Conservation (phyloP, 2,329 filamentous ascomycete genomes). For the Cladophialophora psammophila region DNA sequence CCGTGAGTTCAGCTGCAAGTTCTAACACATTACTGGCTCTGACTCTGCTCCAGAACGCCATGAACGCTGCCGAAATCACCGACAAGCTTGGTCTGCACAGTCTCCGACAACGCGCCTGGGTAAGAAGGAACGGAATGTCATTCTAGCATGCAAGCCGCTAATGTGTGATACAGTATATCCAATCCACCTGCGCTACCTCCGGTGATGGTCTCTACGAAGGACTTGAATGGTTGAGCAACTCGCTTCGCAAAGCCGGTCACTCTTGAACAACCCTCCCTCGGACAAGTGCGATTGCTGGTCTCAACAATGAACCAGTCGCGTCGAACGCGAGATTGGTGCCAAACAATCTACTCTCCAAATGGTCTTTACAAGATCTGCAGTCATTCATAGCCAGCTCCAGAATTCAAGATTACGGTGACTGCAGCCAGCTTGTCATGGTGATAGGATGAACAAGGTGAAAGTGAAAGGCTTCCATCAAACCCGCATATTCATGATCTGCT, state of each 20-base stretch:
- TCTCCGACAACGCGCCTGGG: slow-evolving; percentile 98
- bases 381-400: slow-evolving; percentile 17
- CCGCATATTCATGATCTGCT: slow-evolving; percentile 36
- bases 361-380: slow-evolving; percentile 34
- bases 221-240: slow-evolving; percentile 89
- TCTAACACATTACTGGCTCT: slow-evolving; percentile 15
- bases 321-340: slow-evolving; percentile 13
- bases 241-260: slow-evolving; percentile 73
- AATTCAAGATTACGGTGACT: slow-evolving; percentile 21
- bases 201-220: slow-evolving; percentile 99
- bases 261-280: slow-evolving; percentile 46
- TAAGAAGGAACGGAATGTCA: slow-evolving; percentile 60
- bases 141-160: slow-evolving; percentile 36
- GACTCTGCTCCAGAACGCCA: slow-evolving; percentile 77
- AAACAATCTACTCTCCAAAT: slow-evolving; percentile 7
- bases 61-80: slow-evolving; percentile 99
- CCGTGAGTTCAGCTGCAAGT: slow-evolving; percentile 66
- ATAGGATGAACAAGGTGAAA: slow-evolving; percentile 24
- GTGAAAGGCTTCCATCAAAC: slow-evolving; percentile 28
- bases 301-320: slow-evolving; percentile 27
- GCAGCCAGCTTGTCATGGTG: slow-evolving; percentile 37
- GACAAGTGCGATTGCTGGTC: slow-evolving; percentile 8
- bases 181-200: slow-evolving; percentile 98
- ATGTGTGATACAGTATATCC: slow-evolving; percentile 76
- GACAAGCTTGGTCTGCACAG: slow-evolving; percentile 99